Conservation (phyloP, 192 early-diverging fungal species). For the Allomyces javanicus region DNA sequence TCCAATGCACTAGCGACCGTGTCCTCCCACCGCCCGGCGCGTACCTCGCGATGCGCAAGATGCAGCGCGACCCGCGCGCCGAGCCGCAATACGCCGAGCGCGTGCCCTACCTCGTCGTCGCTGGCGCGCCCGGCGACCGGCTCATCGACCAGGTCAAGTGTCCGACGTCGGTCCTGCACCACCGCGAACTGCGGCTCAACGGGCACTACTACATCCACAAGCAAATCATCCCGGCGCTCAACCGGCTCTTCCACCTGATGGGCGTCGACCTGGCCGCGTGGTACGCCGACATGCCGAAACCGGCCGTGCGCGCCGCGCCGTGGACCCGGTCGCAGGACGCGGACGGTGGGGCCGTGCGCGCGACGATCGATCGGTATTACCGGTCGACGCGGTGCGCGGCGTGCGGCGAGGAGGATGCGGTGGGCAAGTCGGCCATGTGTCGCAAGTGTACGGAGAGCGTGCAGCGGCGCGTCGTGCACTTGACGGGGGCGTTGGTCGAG, state of each 20-base stretch:
- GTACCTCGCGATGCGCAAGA: conserved; percentile 39
- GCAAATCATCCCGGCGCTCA: conserved; percentile 62
- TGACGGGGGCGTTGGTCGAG: neutral
- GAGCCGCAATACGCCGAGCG: conserved; percentile 77
- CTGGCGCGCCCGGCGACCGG: conserved; percentile 39
- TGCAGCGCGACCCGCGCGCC: conserved; percentile 44
- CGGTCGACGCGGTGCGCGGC: conserved; percentile 11
- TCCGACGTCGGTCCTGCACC: conserved; percentile 39
- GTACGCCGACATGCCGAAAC: conserved; percentile 8
- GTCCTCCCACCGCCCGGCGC: conserved; percentile 52
- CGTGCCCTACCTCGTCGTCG: conserved; percentile 70
- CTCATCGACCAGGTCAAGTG: conserved; percentile 51
- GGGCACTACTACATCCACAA: conserved; percentile 68
- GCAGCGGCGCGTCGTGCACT: too few relatives aligned
- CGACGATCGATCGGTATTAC: conserved; percentile 18
- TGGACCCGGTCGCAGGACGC: conserved; percentile 1
- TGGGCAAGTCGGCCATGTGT: neutral
- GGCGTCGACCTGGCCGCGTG: conserved; percentile 34
- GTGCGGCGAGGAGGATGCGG: conserved; percentile 4
- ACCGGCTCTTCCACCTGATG: conserved; percentile 55
- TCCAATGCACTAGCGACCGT: conserved; percentile 13
- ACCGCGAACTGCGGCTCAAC: conserved; percentile 47
- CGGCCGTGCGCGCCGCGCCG: neutral
- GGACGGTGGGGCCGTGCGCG: neutral
- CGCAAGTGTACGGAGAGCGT: neutral